Conservation (phyloP, 345 rosid species). For the Gossypium australe region DNA sequence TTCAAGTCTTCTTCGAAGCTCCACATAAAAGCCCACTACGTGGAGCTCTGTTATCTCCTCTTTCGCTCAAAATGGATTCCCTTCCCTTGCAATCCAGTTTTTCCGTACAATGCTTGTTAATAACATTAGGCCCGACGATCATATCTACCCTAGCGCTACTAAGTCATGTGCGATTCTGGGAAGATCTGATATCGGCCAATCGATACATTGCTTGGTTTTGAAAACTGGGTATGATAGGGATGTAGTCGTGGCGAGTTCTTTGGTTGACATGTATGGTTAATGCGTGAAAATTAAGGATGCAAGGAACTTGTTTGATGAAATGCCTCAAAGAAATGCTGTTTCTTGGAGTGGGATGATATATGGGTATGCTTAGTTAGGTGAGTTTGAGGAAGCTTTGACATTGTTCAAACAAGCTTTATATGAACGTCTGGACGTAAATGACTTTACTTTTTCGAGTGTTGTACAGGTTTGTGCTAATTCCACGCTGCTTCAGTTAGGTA, state of each 20-base stretch:
- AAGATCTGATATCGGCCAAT: slow-evolving; percentile 49
- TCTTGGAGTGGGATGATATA: slow-evolving; percentile 95
- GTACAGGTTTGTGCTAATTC: slow-evolving; percentile 67
- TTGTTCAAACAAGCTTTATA: slow-evolving; percentile 61
- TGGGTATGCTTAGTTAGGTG: slow-evolving; percentile 72
- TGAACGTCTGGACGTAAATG: slow-evolving; percentile 63
- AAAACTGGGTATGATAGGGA: slow-evolving; percentile 61
- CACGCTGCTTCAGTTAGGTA: slow-evolving; percentile 76
- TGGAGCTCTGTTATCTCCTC: slow-evolving; percentile 90
- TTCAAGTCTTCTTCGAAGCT: slow-evolving; percentile 52
- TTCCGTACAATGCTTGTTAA: slow-evolving; percentile 51
- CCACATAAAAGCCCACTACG: slow-evolving; percentile 47
- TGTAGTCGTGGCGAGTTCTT: slow-evolving; percentile 76
- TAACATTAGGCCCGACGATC: slow-evolving; percentile 59
- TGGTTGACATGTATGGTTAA: slow-evolving; percentile 78
- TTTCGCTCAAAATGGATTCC: slow-evolving; percentile 76
- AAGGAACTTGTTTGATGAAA: slow-evolving; percentile 69
- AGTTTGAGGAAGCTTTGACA: slow-evolving; percentile 57
- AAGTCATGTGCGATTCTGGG: slow-evolving; percentile 74
- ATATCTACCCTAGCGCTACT: slow-evolving; percentile 63
- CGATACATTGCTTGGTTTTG: slow-evolving; percentile 50
- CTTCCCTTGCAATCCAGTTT: slow-evolving; percentile 58
- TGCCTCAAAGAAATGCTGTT: slow-evolving; percentile 79
- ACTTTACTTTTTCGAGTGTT: slow-evolving; percentile 74
- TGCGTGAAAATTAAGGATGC: slow-evolving; percentile 56